Percentiles rank a stretch among this genome's conserved stretches.
These are phyloP conservation scores for Galeopsis tetrahit DNA, from an alignment of 257 asterid species.

Conservation along the genomic window DNA sequence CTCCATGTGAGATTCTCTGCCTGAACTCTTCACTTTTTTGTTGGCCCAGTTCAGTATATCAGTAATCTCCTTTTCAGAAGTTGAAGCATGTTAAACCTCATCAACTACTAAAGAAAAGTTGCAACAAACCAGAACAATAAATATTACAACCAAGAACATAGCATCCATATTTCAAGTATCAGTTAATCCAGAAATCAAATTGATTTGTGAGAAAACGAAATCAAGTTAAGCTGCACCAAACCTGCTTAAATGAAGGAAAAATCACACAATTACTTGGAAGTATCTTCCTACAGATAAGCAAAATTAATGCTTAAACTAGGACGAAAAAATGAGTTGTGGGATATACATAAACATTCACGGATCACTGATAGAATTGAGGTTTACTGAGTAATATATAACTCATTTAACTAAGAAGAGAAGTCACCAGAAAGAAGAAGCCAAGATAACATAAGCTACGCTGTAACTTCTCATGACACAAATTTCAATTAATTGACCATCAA, in stretches of 20 bases:
- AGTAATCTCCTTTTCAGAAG: conserved; percentile 85
- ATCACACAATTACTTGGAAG: neutral
- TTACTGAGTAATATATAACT: neutral
- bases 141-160: conserved; percentile 29
- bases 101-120: conserved; percentile 98
- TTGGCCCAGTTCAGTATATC: conserved; percentile 95
- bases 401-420: neutral
- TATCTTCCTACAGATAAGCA: neutral
- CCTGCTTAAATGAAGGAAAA: conserved; percentile 14
- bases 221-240: conserved; percentile 20
- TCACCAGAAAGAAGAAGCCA: conserved; percentile 9
- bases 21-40: conserved; percentile 75
- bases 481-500: neutral
- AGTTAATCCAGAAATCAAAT: conserved; percentile 15
- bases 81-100: conserved; percentile 97
- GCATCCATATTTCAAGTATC: conserved; percentile 18
- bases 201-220: conserved; percentile 14
- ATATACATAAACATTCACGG: neutral
- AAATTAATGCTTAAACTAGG: conserved; percentile 1
- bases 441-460: conserved; percentile 2
- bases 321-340: neutral
- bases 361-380: neutral
- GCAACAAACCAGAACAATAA: conserved; percentile 39
- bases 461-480: neutral
- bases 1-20: conserved; percentile 75